Evolutionary conservation across 768 basidiomycete genomes (phyloP).

Genomic region (Daedalea quercina): DNA sequence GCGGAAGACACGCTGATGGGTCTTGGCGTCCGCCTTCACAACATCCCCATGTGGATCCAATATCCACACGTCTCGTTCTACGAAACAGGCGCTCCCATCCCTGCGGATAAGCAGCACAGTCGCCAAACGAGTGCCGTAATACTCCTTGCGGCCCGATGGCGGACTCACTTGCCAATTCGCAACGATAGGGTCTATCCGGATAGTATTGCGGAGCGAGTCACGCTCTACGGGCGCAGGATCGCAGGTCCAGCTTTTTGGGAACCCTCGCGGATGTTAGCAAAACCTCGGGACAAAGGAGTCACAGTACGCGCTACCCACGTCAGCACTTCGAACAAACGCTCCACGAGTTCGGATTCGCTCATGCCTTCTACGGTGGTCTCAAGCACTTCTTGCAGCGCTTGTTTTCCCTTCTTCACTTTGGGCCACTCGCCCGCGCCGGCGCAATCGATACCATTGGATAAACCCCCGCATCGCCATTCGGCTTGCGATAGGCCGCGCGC

Average conservation of each 20-base stretch:
- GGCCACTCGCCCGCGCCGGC: slow-evolving; percentile 59
- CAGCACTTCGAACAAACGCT: slow-evolving; percentile 58
- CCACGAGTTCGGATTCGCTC: slow-evolving; percentile 47
- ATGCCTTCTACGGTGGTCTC: slow-evolving; percentile 27
- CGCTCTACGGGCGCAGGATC: slow-evolving; percentile 36
- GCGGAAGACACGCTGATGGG: slow-evolving; percentile 17
- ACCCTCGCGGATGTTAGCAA: background rate
- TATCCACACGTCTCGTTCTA: slow-evolving; percentile 68
- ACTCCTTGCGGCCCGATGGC: slow-evolving; percentile 10
- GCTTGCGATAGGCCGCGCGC: slow-evolving; percentile 43
- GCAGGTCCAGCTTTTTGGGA: slow-evolving; percentile 13
- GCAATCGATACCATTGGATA: slow-evolving; percentile 77
- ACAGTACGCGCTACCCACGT: slow-evolving; percentile 43
- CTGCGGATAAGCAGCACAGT: slow-evolving; percentile 63
- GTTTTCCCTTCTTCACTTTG: slow-evolving; percentile 58
- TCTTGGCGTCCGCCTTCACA: slow-evolving; percentile 10
- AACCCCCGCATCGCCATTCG: slow-evolving; percentile 47
- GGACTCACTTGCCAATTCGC: slow-evolving; percentile 13
- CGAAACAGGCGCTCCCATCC: slow-evolving; percentile 53
- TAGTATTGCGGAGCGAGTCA: slow-evolving; percentile 52
- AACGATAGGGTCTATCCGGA: slow-evolving; percentile 51
- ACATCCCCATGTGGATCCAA: slow-evolving; percentile 30
- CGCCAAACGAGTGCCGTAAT: slow-evolving; percentile 68
- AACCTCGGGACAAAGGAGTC: background rate
- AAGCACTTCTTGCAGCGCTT: slow-evolving; percentile 39